Evolutionary conservation across 106 monocot species (phyloP).

Genomic region (Dendrobium catenatum): DNA sequence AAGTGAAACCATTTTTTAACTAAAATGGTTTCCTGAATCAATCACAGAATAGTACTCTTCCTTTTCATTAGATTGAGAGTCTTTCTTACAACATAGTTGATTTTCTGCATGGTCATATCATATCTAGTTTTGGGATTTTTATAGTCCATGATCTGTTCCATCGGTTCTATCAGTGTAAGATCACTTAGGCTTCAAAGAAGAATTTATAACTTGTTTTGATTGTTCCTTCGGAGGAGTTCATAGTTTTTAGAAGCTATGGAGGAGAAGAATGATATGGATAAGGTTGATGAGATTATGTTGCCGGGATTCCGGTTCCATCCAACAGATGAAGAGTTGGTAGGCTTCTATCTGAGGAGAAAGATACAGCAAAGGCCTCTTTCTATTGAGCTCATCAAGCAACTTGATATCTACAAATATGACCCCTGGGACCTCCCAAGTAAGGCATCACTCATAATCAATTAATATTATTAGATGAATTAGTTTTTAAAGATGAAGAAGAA

Average conservation of each 20-base stretch:
- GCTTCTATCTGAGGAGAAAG: constrained; percentile 72
- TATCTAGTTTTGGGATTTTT: background rate
- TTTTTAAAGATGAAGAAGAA: background rate
- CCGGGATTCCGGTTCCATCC: constrained; percentile 75
- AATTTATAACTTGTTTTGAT: background rate
- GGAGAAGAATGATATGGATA: constrained; percentile 42
- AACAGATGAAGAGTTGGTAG: constrained; percentile 67
- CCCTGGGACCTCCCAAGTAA: constrained; percentile 88
- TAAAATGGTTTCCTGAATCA: background rate
- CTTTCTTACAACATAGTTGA: background rate
- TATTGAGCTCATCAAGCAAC: constrained; percentile 71
- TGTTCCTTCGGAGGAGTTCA: background rate
- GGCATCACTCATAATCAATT: background rate
- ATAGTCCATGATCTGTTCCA: too few relatives aligned
- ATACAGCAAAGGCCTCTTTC: constrained; percentile 57
- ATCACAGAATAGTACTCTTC: background rate
- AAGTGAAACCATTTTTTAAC: constrained; percentile 1
- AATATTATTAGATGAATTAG: background rate
- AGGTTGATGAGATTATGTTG: constrained; percentile 52
- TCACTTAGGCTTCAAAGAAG: too few relatives aligned
- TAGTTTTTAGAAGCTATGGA: constrained; percentile 24
- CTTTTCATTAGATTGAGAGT: background rate
- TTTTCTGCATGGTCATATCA: background rate
- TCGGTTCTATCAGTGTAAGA: too few relatives aligned
- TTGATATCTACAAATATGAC: constrained; percentile 85